Conservation (phyloP, 768 basidiomycete genomes). For the Kwoniella dendrophila region DNA sequence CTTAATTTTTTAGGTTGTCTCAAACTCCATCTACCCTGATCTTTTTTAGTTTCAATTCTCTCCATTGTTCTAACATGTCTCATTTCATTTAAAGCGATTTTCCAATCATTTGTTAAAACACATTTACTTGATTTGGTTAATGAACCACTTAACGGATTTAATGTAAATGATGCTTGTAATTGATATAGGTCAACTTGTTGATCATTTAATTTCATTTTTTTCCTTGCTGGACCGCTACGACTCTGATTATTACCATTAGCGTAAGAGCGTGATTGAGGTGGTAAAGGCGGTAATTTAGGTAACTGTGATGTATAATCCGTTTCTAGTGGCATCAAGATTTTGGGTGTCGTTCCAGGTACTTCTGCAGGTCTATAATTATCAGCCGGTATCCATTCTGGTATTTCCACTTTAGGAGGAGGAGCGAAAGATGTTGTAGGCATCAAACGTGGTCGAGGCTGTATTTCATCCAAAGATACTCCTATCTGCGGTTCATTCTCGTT, state of each 20-base stretch:
- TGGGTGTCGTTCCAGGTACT: slow-evolving; percentile 25
- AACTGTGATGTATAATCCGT: slow-evolving; percentile 39
- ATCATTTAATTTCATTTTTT: slow-evolving; percentile 30
- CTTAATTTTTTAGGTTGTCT: slow-evolving; percentile 93
- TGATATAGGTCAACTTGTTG: slow-evolving; percentile 34
- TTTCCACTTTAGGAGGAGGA: slow-evolving; percentile 14
- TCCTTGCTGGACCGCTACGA: slow-evolving; percentile 14
- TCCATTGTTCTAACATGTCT: slow-evolving; percentile 78
- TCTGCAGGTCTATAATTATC: slow-evolving; percentile 37
- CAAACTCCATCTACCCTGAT: slow-evolving; percentile 81
- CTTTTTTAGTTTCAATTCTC: slow-evolving; percentile 79
- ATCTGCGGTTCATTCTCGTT: neutral
- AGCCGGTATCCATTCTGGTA: slow-evolving; percentile 39
- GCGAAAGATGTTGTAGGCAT: slow-evolving; percentile 11
- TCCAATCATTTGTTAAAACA: slow-evolving; percentile 48
- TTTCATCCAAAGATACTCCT: slow-evolving; percentile 20
- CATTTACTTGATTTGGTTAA: slow-evolving; percentile 49
- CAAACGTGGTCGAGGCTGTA: slow-evolving; percentile 25
- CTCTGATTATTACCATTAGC: too few species aligned
- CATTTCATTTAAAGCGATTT: slow-evolving; percentile 80
- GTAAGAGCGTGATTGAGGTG: slow-evolving; percentile 18
- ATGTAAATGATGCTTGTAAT: slow-evolving; percentile 38
- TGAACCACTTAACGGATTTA: slow-evolving; percentile 49
- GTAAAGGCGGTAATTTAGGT: slow-evolving; percentile 41
- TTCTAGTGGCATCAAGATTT: slow-evolving; percentile 41